phyloP scores from a whole-genome alignment of 2,329 filamentous ascomycete genomes.

The Polytolypa hystricis region DNA sequence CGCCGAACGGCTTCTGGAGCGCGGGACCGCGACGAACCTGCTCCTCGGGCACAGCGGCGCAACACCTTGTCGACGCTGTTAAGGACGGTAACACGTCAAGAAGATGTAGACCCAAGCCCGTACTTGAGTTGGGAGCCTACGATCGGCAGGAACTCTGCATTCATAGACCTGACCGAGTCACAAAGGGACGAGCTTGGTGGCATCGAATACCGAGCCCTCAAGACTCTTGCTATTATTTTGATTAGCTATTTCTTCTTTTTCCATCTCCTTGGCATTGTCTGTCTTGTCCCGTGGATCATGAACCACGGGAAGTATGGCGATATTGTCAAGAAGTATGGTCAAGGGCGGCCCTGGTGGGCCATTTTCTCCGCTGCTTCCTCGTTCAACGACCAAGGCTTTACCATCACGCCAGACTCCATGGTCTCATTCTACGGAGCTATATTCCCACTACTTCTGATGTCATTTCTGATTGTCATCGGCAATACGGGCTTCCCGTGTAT shows the following conservation, averaged over 20 bases:
- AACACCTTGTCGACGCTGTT: constrained; percentile 23
- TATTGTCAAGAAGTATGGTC: constrained; percentile 50
- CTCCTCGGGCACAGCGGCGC: constrained; percentile 14
- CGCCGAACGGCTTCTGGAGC: constrained; percentile 24
- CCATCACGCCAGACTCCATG: constrained; percentile 90
- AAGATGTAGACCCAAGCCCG: constrained; percentile 50
- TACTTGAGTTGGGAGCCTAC: constrained; percentile 94
- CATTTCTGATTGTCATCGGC: constrained; percentile 83
- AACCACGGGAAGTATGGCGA: constrained; percentile 50
- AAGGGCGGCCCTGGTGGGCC: constrained; percentile 73
- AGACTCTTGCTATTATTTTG: constrained; percentile 70
- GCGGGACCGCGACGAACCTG: constrained; percentile 19
- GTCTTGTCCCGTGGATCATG: constrained; percentile 71
- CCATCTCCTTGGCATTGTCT: constrained; percentile 62
- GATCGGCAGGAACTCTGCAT: constrained; percentile 83
- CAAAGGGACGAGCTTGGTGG: constrained; percentile 91
- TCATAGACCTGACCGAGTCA: constrained; percentile 75
- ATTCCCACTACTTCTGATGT: constrained; percentile 64
- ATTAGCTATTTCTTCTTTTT: constrained; percentile 74
- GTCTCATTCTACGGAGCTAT: constrained; percentile 69
- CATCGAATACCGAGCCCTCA: constrained; percentile 88
- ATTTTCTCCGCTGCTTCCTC: constrained; percentile 79
- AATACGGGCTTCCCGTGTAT: constrained; percentile 95
- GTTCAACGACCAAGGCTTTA: constrained; percentile 93
- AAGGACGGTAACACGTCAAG: constrained; percentile 27